A percentile compares a stretch with the other conserved stretches of the same genome.
Evolutionary conservation across 2,329 filamentous ascomycete species (phyloP).

Genomic region (Epichloe elymi): DNA sequence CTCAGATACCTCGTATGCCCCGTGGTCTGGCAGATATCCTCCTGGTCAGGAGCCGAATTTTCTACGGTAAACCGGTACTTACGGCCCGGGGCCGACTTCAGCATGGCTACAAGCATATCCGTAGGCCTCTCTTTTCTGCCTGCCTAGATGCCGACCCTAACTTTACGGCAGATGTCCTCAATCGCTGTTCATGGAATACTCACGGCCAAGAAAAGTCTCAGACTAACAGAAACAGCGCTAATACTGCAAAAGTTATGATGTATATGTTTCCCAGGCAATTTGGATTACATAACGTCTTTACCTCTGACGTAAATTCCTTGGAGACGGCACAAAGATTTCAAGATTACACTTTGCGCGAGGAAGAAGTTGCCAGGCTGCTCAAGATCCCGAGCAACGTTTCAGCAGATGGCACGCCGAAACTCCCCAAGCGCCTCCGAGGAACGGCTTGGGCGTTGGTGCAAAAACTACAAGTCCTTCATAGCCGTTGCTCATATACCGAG

Average conservation of each 20-base stretch:
- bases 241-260: conserved; percentile 65
- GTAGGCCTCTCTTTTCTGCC: conserved; percentile 35
- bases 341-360: conserved; percentile 75
- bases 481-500: conserved; percentile 64
- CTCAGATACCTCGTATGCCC: background rate
- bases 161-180: conserved; percentile 56
- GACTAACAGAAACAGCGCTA: conserved; percentile 17
- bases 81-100: conserved; percentile 54
- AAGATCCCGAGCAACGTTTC: conserved; percentile 4
- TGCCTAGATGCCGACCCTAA: conserved; percentile 7
- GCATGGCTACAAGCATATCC: conserved; percentile 69
- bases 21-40: conserved; percentile 45
- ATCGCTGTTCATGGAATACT: conserved; percentile 39
- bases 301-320: conserved; percentile 46
- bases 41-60: conserved; percentile 71
- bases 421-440: conserved; percentile 60
- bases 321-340: conserved; percentile 63
- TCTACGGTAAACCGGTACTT: conserved; percentile 66
- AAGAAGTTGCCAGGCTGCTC: conserved; percentile 48
- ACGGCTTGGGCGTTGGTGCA: conserved; percentile 43
- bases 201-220: background rate
- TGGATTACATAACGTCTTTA: conserved; percentile 84
- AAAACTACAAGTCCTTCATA: conserved; percentile 57
- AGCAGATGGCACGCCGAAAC: conserved; percentile 15
- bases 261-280: conserved; percentile 93